Evolutionary conservation across 164 flowering plant genomes (phyloP).

Genomic region (Umbilicus rupestris): DNA sequence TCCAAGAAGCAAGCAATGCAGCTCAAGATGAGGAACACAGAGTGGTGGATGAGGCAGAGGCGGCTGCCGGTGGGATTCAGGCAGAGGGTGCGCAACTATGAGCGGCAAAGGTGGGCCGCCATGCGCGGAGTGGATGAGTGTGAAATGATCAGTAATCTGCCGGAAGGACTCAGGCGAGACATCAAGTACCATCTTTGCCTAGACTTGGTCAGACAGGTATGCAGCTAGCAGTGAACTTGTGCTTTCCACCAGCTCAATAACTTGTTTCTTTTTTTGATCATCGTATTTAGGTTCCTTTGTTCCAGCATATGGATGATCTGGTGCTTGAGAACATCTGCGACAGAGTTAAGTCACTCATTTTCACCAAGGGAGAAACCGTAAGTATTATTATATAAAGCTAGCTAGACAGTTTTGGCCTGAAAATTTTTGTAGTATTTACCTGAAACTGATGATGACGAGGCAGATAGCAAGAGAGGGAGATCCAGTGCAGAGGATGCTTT

Average conservation of each 20-base stretch:
- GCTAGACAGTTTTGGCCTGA: too few species aligned
- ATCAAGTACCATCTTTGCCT: constrained; percentile 93
- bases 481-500: constrained; percentile 88
- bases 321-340: constrained; percentile 93
- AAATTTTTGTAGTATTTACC: too few species aligned
- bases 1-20: constrained; percentile 95
- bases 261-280: not conserved
- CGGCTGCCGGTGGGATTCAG: constrained; percentile 52
- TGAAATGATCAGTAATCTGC: constrained; percentile 72
- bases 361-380: constrained; percentile 88
- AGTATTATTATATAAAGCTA: constrained; percentile 14
- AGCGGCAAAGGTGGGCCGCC: constrained; percentile 92
- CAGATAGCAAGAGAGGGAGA: constrained; percentile 88
- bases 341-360: constrained; percentile 83
- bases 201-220: constrained; percentile 85
- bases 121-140: constrained; percentile 93
- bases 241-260: not conserved
- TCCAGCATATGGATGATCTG: constrained; percentile 93
- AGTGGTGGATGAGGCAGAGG: constrained; percentile 93
- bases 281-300: constrained; percentile 68
- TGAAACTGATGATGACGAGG: not conserved
- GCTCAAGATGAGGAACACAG: constrained; percentile 80
- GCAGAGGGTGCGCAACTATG: constrained; percentile 82
- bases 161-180: constrained; percentile 89
- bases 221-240: not conserved